Evolutionary conservation across 371 early-diverging fungal species (phyloP).

Genomic region (Haplosporangium sp.): DNA sequence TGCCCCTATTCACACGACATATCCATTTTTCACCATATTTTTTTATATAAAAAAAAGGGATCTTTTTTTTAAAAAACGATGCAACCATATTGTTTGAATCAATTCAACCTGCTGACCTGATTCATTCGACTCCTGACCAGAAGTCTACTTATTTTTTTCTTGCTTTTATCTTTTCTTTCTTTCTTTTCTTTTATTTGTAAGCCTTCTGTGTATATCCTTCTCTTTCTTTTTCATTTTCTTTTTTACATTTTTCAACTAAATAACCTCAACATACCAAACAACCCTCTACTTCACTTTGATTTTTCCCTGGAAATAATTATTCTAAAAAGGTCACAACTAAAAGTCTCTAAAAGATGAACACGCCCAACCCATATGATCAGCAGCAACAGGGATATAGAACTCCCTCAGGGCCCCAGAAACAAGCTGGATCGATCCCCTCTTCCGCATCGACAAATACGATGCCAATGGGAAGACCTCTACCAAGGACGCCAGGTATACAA

Average conservation of each 20-base stretch:
- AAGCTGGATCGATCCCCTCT: neutral
- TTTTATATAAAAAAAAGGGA: neutral
- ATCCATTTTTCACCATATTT: neutral
- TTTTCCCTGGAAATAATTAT: neutral
- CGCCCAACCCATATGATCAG: constrained; percentile 19
- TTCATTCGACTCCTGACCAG: constrained; percentile 13
- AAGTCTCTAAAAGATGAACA: constrained; percentile 7
- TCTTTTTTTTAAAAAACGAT: neutral
- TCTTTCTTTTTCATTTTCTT: neutral
- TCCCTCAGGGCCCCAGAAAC: constrained; percentile 1
- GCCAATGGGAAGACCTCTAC: constrained; percentile 24
- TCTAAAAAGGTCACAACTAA: neutral
- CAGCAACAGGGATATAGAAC: constrained; percentile 14
- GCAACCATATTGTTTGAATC: neutral
- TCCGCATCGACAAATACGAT: neutral
- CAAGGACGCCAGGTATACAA: constrained; percentile 18
- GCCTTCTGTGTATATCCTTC: neutral
- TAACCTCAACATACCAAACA: neutral
- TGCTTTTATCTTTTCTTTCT: neutral
- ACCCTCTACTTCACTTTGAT: neutral
- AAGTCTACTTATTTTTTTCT: neutral
- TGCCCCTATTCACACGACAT: constrained; percentile 11
- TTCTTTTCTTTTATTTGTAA: neutral
- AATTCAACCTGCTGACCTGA: constrained; percentile 14
- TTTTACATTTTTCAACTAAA: neutral